phyloP scores from a whole-genome alignment of 2,329 filamentous ascomycete species.

The Ophiocordyceps camponoti-saundersi region DNA sequence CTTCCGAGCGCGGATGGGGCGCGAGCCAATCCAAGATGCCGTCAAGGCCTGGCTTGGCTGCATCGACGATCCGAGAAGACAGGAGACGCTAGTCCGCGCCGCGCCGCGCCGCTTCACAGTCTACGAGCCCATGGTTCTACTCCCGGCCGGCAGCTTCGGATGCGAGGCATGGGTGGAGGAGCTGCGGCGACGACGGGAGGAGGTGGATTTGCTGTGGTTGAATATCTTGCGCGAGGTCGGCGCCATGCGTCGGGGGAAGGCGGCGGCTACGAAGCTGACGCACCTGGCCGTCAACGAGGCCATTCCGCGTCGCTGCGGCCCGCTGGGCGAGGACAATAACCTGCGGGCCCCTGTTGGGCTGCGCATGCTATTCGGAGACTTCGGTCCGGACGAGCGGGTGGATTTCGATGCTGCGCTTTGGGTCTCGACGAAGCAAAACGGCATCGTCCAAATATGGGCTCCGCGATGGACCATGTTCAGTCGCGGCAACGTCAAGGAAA shows the following conservation, averaged over 20 bases:
- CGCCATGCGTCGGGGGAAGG: slow-evolving; percentile 11
- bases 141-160: slow-evolving; percentile 41
- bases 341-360: slow-evolving; percentile 55
- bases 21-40: slow-evolving; percentile 14
- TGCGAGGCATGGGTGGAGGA: slow-evolving; percentile 20
- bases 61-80: slow-evolving; percentile 2
- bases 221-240: slow-evolving; percentile 28
- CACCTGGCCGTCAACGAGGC: slow-evolving; percentile 45
- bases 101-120: slow-evolving; percentile 41
- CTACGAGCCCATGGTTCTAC: slow-evolving; percentile 43
- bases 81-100: slow-evolving; percentile 16
- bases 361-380: slow-evolving; percentile 54
- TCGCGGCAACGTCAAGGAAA: slow-evolving; percentile 78
- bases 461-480: slow-evolving; percentile 90
- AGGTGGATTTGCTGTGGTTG: slow-evolving; percentile 20
- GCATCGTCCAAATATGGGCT: slow-evolving; percentile 71
- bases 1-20: neutral
- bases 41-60: slow-evolving; percentile 11
- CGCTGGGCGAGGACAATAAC: slow-evolving; percentile 38
- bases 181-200: slow-evolving; percentile 9
- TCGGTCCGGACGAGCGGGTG: slow-evolving; percentile 34
- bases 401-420: slow-evolving; percentile 60
- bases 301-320: slow-evolving; percentile 30
- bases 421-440: slow-evolving; percentile 63
- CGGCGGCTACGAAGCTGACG: slow-evolving; percentile 27